Base-by-base conservation (phyloP, 768 basidiomycete species). In the Trametes gibbosa region DNA sequence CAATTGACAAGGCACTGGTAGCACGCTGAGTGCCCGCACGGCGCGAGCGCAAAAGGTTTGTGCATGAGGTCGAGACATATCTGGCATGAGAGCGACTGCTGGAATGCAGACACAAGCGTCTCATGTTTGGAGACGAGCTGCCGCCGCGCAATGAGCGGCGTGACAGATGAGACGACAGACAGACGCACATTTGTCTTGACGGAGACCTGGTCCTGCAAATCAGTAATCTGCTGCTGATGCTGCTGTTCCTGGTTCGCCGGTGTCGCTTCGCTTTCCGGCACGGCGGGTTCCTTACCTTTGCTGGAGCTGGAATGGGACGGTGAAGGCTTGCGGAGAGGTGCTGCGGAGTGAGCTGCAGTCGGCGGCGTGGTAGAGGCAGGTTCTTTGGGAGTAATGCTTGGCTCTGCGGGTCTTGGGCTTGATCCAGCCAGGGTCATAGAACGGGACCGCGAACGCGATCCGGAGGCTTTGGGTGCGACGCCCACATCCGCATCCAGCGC, bases 61-160 rank as follows among this genome's bases (percentile, higher is more conserved):
- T 87, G 77, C 69, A 92, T 77, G 23, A 89, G 74, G 64, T 90
- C 89, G 25, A 91, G 76, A 67, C 90, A 92, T 61, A 92, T 86
- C 69, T 91, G 87, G 60, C 90, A 92, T 13, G 83, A 87, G 24
- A 90, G 70, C 0, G 85, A 79, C 61, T 87, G 84, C 9, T 84
- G 82, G 42, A 89, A 64, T 56, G 83, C 76, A 3, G 69, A 68
- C n/a, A 89, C 64, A 23, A 84, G 73, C 9, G 73, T 65, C 72
- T 85, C 77, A 62, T 90, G 84, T 60, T 76, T 76, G 21, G 74
- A 65, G 40, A 88, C 41, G 35, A 57, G 63, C 61, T 65, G 51
- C 12, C 25, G 19, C 8, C 0, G n/a, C 1, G 34, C 6, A 0
- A 35, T 32, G 19, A 56, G 54, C 19, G 23, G 27, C 12, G 16